Base-by-base conservation (phyloP, 345 rosid genomes). In the Heritiera fomes region DNA sequence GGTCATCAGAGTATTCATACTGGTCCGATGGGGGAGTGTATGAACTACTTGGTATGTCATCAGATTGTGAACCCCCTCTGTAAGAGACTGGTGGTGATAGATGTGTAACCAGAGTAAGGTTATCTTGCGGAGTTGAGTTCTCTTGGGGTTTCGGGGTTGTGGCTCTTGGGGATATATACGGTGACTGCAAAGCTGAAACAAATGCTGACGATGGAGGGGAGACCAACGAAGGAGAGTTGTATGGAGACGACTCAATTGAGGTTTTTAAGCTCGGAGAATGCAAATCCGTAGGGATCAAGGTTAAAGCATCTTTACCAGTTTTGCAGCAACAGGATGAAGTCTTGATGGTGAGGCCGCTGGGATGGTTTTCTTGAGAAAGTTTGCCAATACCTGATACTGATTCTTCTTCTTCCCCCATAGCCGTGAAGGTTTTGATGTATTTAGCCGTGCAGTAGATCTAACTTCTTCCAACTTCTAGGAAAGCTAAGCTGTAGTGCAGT, bases 141-240 rank as follows among this genome's bases (percentile, higher is more conserved):
- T 76, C 83, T 55, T 82, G 80, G 46, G 86, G 84, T 72, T 83
- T 82, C 34, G 90, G 71, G 83, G 74, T 46, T 78, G 76, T 77
- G 82, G 93, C 96, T 80, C 97, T 87, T 15, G 98, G 98, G 56
- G 98, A 93, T 75, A 95, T 91, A 83, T 93, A 95, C 4, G 98
- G 98, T 40, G 98, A 95, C 81, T 93, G 97, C 41, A 95, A 80
- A 80, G 98, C 97, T 11, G 98, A 95, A 79, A 93, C 97, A 80
- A 94, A 93, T 77, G 97, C 98, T 11, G 98, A 94, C 61, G 98
- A 94, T 41, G 98, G 92, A 46, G 97, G 98, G 67, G 97, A 94
- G 79, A 89, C 85, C 59, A 91, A 91, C 71, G 91, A 90, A 34
- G 97, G 98, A 59, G 97, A 94, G 89, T 78, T 84, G 81, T 84